Percentiles rank a stretch among this genome's conserved stretches.
phyloP scores from a whole-genome alignment of 2,329 filamentous ascomycete species.

The Eurotiales sp. region DNA sequence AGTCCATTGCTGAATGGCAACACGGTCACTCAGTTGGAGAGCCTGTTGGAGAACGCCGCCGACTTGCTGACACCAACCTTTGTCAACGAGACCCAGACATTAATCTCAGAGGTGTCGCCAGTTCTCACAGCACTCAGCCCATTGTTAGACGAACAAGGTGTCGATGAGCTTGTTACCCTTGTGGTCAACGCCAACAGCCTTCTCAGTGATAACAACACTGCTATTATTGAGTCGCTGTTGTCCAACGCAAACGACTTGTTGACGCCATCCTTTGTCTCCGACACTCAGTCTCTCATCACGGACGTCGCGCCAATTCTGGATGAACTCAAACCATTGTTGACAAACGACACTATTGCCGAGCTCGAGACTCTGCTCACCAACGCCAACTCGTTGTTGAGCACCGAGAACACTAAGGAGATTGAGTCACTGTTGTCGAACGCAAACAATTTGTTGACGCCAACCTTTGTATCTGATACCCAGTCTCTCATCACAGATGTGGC shows the following conservation, averaged over 20 bases:
- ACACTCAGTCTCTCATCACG: slow-evolving; percentile 10
- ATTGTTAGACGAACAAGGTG: slow-evolving; percentile 10
- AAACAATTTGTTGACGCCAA: slow-evolving; percentile 10
- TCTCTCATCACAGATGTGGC: slow-evolving; percentile 10
- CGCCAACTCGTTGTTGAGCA: slow-evolving; percentile 14
- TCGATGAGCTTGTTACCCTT: slow-evolving; percentile 15
- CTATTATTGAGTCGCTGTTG: slow-evolving; percentile 13
- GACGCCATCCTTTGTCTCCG: slow-evolving; percentile 13
- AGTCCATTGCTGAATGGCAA: slow-evolving; percentile 23
- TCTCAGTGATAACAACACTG: slow-evolving; percentile 18
- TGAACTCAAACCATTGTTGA: slow-evolving; percentile 17
- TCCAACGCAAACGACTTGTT: slow-evolving; percentile 19
- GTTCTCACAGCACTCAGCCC: slow-evolving; percentile 19
- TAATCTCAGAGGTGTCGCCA: slow-evolving; percentile 17
- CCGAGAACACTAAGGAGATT: slow-evolving; percentile 27
- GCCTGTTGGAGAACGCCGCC: slow-evolving; percentile 22
- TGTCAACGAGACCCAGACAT: slow-evolving; percentile 16
- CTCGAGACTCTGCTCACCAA: slow-evolving; percentile 25
- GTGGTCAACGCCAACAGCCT: slow-evolving; percentile 16
- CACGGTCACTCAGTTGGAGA: slow-evolving; percentile 21
- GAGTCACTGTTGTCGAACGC: slow-evolving; percentile 20
- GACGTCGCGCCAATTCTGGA: slow-evolving; percentile 12
- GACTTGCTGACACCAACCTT: slow-evolving; percentile 21
- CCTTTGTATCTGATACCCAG: slow-evolving; percentile 7
- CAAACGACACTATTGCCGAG: slow-evolving; percentile 24